Conservation (phyloP, 2,329 filamentous ascomycete species). For the Anthostomella pinea region DNA sequence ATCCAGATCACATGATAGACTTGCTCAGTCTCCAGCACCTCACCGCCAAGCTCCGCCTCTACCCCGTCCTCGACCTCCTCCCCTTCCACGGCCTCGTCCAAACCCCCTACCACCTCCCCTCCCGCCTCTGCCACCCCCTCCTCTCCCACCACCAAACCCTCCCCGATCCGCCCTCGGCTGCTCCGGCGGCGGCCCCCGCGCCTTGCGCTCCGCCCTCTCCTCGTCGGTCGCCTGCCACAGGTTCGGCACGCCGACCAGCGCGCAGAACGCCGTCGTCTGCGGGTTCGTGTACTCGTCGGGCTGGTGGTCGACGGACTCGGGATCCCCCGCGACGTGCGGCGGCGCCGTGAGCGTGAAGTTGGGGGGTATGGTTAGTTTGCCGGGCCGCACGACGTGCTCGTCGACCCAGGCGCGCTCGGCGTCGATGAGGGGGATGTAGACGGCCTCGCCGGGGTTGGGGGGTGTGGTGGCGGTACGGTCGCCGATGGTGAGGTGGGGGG, state of each 20-base stretch:
- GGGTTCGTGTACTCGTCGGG: constrained; percentile 82
- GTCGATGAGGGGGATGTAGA: constrained; percentile 67
- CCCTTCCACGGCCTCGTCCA: constrained; percentile 36
- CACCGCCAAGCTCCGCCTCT: constrained; percentile 2
- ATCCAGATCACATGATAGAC: no score
- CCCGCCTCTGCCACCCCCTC: constrained; percentile 28
- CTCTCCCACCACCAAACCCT: constrained; percentile 19
- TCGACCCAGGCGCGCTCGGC: constrained; percentile 77
- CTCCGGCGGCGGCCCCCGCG: constrained; percentile 52
- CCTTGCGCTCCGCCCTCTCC: constrained; percentile 60
- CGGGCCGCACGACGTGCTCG: constrained; percentile 63
- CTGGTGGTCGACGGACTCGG: constrained; percentile 57
- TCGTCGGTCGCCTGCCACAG: constrained; percentile 70
- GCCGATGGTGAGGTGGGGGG: constrained; percentile 62
- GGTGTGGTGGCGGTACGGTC: constrained; percentile 52
- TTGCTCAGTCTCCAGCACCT: neutral
- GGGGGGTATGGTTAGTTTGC: constrained; percentile 66
- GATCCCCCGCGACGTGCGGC: constrained; percentile 55
- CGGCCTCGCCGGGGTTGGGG: constrained; percentile 62
- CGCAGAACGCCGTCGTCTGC: constrained; percentile 80
- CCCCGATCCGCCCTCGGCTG: constrained; percentile 21
- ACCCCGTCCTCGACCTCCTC: constrained; percentile 30
- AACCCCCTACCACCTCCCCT: constrained; percentile 31
- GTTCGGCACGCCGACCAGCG: constrained; percentile 73
- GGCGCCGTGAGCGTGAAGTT: constrained; percentile 79